Conservation (phyloP, 371 early-diverging fungal species). For the Amoeboaphelidium protococcarum region DNA sequence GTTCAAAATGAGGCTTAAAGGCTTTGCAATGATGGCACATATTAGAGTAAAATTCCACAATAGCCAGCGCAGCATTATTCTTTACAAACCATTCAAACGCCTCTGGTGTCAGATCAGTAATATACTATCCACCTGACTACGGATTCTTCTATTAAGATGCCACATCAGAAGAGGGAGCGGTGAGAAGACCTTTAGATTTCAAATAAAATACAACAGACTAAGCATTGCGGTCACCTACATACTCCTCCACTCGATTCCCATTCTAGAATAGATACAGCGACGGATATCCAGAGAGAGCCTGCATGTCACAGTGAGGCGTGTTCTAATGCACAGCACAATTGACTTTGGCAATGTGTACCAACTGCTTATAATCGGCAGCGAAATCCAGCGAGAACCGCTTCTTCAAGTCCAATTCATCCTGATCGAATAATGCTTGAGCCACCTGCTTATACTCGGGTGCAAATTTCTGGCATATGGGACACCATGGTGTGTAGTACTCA, state of each 20-base stretch:
- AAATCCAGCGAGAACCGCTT: no score
- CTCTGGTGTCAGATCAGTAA: no score
- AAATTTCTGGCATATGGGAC: neutral
- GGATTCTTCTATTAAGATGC: no score
- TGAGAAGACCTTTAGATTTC: no score
- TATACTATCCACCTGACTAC: no score
- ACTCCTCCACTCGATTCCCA: neutral
- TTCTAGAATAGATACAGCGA: neutral
- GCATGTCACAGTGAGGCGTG: neutral
- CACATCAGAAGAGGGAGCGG: no score
- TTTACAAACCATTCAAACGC: no score
- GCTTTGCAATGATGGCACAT: neutral
- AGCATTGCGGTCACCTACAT: neutral
- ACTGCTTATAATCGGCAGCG: no score
- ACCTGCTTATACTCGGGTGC: neutral
- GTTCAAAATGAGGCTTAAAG: neutral
- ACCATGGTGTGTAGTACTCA: neutral
- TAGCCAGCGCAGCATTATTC: neutral
- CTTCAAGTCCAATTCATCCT: no score
- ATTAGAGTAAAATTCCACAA: neutral
- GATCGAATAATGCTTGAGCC: no score
- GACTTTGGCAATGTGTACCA: no score
- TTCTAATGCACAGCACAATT: neutral
- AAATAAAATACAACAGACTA: no score
- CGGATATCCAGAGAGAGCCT: neutral